These are phyloP conservation scores for Candida awuae DNA, from an alignment of 805 yeast genomes.

Conservation along the genomic window DNA sequence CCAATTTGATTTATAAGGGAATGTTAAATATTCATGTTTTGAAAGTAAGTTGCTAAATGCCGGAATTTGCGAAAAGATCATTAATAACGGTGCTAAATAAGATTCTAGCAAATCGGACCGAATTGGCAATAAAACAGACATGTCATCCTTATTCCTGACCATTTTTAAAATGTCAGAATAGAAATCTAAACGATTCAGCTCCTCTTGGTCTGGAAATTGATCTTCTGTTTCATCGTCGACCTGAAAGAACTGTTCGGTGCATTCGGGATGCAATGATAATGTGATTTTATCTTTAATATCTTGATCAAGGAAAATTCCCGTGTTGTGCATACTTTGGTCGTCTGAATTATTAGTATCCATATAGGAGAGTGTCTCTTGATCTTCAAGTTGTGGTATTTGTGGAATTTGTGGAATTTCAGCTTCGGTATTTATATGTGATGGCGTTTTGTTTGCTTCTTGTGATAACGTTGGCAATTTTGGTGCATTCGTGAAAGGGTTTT, in stretches of 20 bases:
- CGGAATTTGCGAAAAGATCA: conserved; percentile 32
- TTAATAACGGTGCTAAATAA: conserved; percentile 35
- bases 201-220: not conserved
- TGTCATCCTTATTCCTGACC: conserved; percentile 16
- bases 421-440: too few species aligned
- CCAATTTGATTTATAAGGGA: conserved; percentile 35
- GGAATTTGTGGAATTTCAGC: not conserved
- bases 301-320: conserved; percentile 16
- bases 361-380: not conserved
- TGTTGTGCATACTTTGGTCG: not conserved
- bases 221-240: conserved; percentile 3
- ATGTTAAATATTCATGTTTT: conserved; percentile 25
- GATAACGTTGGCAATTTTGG: conserved; percentile 1
- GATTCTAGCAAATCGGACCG: conserved; percentile 29
- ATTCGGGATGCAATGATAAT: conserved; percentile 13
- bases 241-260: conserved; percentile 15
- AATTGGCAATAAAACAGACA: conserved; percentile 31
- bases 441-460: not conserved
- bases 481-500: not conserved
- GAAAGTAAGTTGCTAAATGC: conserved; percentile 27
- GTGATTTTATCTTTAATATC: conserved; percentile 20
- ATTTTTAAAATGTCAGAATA: conserved; percentile 28
- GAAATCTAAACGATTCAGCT: conserved; percentile 17
- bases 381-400: not conserved
- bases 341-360: not conserved